Evolutionary conservation across 2,329 filamentous ascomycete species (phyloP), one percentile per base, ranked within the genome.

Genomic region (Alternaria gaisen): DNA sequence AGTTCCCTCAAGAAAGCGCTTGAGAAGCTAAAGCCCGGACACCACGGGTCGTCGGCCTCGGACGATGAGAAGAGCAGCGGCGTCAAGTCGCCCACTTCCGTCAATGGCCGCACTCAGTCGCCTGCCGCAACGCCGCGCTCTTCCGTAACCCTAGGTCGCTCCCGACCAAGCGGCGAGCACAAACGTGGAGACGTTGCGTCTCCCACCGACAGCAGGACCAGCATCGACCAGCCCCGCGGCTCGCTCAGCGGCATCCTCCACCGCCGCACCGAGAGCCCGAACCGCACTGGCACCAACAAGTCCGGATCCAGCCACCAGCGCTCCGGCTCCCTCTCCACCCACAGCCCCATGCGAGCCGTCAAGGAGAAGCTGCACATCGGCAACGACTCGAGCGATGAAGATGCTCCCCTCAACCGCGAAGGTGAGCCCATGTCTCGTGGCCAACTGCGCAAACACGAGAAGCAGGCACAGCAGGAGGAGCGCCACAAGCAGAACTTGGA

Each of bases 401-500:
- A 77, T 44, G 46, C 63, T 9, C 81, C 82, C 18, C 75, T 84
- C 65, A 84, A 84, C 72, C 77, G 82, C 46, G 81, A 84, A 24
- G 83, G 82, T 54, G 82, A 84, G 71, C 77, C 78, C 47, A 80
- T 84, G 78, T 84, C 81, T 63, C 79, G 78, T 59, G 82, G 83
- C 63, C 83, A 85, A 73, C 72, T 79, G 64, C 80, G 81, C 53
- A 85, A 85, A 75, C 78, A 82, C 60, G 81, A 83, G 69, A 77
- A 74, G 58, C 78, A 81, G 60, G 80, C 77, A 4, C 78, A 81
- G 60, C 76, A 79, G 60, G 83, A 84, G 66, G 75, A 80, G 65
- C 80, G 81, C 54, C 75, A 74, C 61, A 80, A 80, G 68, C 79
- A 80, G 54, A 80, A 79, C 43, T 69, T 79, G 56, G 80, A 83